Evolutionary conservation across 2,329 filamentous ascomycete genomes (phyloP).

Genomic region (Paraphaeosphaeria minitans): DNA sequence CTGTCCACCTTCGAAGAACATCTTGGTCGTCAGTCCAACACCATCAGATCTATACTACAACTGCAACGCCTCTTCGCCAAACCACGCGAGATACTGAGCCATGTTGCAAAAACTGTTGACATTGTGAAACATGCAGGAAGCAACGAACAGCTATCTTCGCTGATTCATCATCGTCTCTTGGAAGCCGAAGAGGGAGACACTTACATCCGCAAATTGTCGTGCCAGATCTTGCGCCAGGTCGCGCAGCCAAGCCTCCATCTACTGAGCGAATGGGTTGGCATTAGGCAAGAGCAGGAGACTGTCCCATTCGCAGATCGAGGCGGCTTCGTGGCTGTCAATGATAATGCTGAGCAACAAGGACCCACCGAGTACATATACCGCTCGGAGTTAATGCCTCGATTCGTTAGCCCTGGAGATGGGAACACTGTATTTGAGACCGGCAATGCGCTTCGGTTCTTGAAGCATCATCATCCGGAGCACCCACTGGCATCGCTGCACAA

Average conservation of each 20-base stretch:
- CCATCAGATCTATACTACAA: slow-evolving; percentile 46
- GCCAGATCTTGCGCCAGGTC: slow-evolving; percentile 68
- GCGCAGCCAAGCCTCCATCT: slow-evolving; percentile 70
- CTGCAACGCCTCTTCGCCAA: slow-evolving; percentile 49
- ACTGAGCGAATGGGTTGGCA: slow-evolving; percentile 76
- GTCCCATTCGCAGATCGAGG: slow-evolving; percentile 32
- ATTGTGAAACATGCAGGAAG: slow-evolving; percentile 50
- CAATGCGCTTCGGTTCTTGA: slow-evolving; percentile 74
- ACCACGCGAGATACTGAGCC: slow-evolving; percentile 59
- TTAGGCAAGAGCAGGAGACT: slow-evolving; percentile 51
- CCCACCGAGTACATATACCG: slow-evolving; percentile 66
- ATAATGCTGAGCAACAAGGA: slow-evolving; percentile 27
- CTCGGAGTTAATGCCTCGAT: slow-evolving; percentile 69
- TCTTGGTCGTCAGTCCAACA: slow-evolving; percentile 35
- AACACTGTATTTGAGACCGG: slow-evolving; percentile 79
- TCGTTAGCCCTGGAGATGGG: slow-evolving; percentile 72
- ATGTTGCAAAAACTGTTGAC: slow-evolving; percentile 58
- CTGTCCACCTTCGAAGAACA: slow-evolving; percentile 49
- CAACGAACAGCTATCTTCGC: slow-evolving; percentile 46
- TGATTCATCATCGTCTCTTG: slow-evolving; percentile 44
- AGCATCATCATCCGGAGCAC: slow-evolving; percentile 72
- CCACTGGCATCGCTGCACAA: slow-evolving; percentile 64
- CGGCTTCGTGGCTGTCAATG: slow-evolving; percentile 38
- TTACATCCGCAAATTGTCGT: slow-evolving; percentile 67
- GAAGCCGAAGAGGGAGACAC: slow-evolving; percentile 66